Evolutionary conservation across 495 filamentous ascomycete species (phyloP), one percentile per base, ranked within the genome.

Genomic region (Annulohypoxylon bovei): DNA sequence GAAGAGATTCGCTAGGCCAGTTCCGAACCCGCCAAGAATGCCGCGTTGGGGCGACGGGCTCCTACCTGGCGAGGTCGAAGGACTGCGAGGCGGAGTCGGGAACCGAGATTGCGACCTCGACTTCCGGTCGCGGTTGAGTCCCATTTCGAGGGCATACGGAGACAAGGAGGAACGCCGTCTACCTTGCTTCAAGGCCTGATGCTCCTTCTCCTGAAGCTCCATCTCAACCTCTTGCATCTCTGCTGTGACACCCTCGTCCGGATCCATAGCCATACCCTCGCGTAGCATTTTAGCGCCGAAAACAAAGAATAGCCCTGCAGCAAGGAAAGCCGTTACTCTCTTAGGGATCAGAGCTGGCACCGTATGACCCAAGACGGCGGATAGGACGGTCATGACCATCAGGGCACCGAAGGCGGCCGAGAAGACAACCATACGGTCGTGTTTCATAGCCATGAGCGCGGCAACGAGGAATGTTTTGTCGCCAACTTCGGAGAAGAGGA

Each of bases 381-480:
- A 98, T n/a, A 99, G 87, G 22, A 98, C 86, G 0, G 96, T 98
- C 95, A 99, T 99, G 76, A 89, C 86, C 57, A 97, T 88, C 55
- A 99, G 82, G 22, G 95, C 97, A 66, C 88, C 85, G 72, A 98
- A 93, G n/a, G 95, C 95, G 5, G 95, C 93, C 6, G 92, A 89
- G 81, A 98, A 99, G 42, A 99, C 96, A 11, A 97, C 84, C 58
- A 98, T 78, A 32, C 95, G 92, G 44, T 95, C 91, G 76, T 99
- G 94, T 71, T 97, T 93, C 95, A 99, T 99, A 1, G 95, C 95
- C 95, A 99, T 99, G 20, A 99, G 86, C 23, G 95, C 95, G 12
- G 95, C 95, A 44, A 99, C 93, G 40, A 99, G 85, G 82, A 99
- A 99, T 0, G 95, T 99, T 79, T 99, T 99, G 87, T 99, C 95